Conservation (phyloP, 2,329 filamentous ascomycete species). For the Fusarium humuli region DNA sequence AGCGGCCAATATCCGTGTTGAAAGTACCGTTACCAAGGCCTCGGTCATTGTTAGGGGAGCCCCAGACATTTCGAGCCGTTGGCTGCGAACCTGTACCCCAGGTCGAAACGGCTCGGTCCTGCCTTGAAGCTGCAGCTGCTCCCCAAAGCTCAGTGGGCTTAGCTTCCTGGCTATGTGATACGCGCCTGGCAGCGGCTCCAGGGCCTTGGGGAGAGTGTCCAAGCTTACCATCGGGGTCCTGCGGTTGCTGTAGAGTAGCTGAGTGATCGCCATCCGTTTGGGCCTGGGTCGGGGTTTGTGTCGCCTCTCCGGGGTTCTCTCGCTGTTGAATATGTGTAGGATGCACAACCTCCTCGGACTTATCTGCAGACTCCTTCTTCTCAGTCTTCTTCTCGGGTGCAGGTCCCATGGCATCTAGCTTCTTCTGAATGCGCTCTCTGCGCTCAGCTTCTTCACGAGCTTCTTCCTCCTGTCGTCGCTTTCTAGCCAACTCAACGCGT, state of each 20-base stretch:
- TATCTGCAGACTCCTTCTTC: constrained; percentile 61
- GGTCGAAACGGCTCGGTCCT: constrained; percentile 60
- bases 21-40: constrained; percentile 84
- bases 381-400: constrained; percentile 69
- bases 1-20: constrained; percentile 67
- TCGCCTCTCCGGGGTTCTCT: constrained; percentile 27
- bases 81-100: constrained; percentile 62
- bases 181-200: constrained; percentile 43
- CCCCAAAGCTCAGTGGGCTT: constrained; percentile 55
- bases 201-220: constrained; percentile 29
- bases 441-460: constrained; percentile 78
- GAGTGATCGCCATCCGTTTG: constrained; percentile 32
- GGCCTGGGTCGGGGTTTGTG: constrained; percentile 28
- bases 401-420: constrained; percentile 76
- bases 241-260: constrained; percentile 15
- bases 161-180: constrained; percentile 50
- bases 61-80: constrained; percentile 75
- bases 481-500: constrained; percentile 75
- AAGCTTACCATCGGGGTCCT: constrained; percentile 25
- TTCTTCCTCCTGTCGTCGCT: constrained; percentile 75
- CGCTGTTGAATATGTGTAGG: constrained; percentile 53
- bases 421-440: constrained; percentile 77
- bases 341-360: constrained; percentile 54
- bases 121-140: constrained; percentile 51
- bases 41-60: constrained; percentile 75